A percentile compares a stretch with the other conserved stretches of the same genome.
Evolutionary conservation across 2,329 filamentous ascomycete genomes (phyloP).

Genomic region (Cladosporium sp.): DNA sequence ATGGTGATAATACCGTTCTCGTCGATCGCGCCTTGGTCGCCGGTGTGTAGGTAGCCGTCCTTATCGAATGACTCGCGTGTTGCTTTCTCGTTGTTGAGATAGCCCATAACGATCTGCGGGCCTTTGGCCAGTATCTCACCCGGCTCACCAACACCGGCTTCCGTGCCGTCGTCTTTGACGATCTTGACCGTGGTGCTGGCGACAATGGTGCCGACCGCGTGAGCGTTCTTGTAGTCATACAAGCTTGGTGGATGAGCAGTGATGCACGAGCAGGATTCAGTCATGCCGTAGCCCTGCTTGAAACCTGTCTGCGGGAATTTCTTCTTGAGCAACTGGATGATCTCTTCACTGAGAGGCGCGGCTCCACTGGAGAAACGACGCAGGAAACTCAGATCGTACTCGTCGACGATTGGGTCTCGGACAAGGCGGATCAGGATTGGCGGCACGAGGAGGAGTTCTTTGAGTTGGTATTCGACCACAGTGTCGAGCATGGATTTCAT

Average conservation of each 20-base stretch:
- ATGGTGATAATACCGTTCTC: slow-evolving; percentile 58
- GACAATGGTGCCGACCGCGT: slow-evolving; percentile 57
- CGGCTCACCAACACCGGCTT: slow-evolving; percentile 53
- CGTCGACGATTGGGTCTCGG: slow-evolving; percentile 53
- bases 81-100: slow-evolving; percentile 31
- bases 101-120: slow-evolving; percentile 33
- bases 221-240: slow-evolving; percentile 59
- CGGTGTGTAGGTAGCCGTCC: slow-evolving; percentile 57
- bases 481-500: slow-evolving; percentile 59
- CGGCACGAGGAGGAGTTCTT: slow-evolving; percentile 59
- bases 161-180: slow-evolving; percentile 56
- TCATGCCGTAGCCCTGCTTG: slow-evolving; percentile 69
- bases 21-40: slow-evolving; percentile 55
- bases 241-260: slow-evolving; percentile 59
- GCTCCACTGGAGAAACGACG: slow-evolving; percentile 61
- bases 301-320: slow-evolving; percentile 62
- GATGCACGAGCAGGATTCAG: slow-evolving; percentile 64
- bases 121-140: slow-evolving; percentile 43
- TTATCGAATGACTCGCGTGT: slow-evolving; percentile 46
- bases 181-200: slow-evolving; percentile 62
- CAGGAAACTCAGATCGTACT: slow-evolving; percentile 59
- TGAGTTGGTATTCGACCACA: slow-evolving; percentile 54
- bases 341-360: slow-evolving; percentile 58
- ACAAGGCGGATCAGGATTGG: slow-evolving; percentile 63
- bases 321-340: slow-evolving; percentile 56